A percentile compares a stretch with the other conserved stretches of the same genome.
These are phyloP conservation scores for Fraxinus floribunda DNA, from an alignment of 305 asterid species.

Conservation along the genomic window DNA sequence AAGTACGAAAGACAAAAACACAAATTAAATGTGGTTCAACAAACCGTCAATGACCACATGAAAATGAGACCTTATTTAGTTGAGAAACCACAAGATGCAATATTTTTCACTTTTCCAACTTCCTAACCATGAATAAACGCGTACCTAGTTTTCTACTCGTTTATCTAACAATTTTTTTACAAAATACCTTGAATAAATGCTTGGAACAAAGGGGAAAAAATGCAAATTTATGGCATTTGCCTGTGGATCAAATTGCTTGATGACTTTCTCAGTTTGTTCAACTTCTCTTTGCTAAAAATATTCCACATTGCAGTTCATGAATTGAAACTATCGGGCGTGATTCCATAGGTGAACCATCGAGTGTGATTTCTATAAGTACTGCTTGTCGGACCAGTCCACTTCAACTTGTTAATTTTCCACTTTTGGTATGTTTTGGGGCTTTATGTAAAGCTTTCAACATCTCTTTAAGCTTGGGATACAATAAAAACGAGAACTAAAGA, in stretches of 20 bases:
- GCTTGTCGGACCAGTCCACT: neutral
- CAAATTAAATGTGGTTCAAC: neutral
- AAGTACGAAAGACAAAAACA: neutral
- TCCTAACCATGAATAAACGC: neutral
- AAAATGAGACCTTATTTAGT: neutral
- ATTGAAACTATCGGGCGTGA: neutral
- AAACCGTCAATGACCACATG: neutral
- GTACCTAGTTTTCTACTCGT: neutral
- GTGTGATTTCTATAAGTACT: neutral
- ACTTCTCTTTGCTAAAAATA: neutral
- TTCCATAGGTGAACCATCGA: neutral
- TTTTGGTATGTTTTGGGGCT: neutral
- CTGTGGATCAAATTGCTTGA: neutral
- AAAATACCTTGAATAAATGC: neutral
- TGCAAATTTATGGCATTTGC: neutral
- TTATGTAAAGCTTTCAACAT: neutral
- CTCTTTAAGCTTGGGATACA: neutral
- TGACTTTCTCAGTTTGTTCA: neutral
- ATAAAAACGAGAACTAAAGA: neutral
- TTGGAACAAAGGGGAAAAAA: neutral
- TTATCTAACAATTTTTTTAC: neutral
- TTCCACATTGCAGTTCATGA: neutral
- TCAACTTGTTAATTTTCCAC: neutral
- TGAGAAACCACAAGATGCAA: neutral
- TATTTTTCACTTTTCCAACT: too few relatives aligned